phyloP scores from a whole-genome alignment of 306 rosid species.

The Luffa acutangula region DNA sequence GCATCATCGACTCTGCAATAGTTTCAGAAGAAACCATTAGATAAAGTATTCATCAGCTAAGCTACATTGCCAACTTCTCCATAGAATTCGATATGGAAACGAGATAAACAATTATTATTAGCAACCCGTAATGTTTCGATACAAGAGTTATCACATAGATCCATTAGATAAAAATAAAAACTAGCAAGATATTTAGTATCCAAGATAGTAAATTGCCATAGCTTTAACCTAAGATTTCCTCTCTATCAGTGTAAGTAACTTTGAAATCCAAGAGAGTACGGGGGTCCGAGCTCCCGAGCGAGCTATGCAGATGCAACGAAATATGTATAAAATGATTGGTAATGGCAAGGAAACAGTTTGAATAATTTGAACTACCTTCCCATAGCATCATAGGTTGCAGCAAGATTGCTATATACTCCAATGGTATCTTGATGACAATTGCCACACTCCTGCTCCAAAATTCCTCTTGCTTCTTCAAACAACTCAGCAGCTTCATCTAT shows the following conservation, averaged over 20 bases:
- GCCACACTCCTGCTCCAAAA: slow-evolving; percentile 91
- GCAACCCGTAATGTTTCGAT: not conserved
- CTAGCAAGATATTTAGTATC: not conserved
- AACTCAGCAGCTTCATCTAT: slow-evolving; percentile 94
- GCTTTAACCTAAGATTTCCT: not conserved
- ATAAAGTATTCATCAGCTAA: not conserved
- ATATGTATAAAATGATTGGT: not conserved
- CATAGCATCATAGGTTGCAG: slow-evolving; percentile 98
- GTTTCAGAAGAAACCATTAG: slow-evolving; percentile 8
- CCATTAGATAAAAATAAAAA: not conserved
- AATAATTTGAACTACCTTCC: slow-evolving; percentile 55
- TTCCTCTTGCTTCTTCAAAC: slow-evolving; percentile 93
- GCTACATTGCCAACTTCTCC: not conserved
- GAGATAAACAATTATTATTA: not conserved
- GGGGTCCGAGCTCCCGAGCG: not conserved
- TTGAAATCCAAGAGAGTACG: not conserved
- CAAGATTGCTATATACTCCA: slow-evolving; percentile 95
- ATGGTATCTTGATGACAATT: slow-evolving; percentile 96
- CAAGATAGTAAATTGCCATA: not conserved
- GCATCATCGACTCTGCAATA: slow-evolving; percentile 90
- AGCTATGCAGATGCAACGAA: not conserved
- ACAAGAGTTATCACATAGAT: not conserved
- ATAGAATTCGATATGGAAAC: not conserved
- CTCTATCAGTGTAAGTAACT: not conserved
- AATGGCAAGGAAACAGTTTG: not conserved